Evolutionary conservation across 306 rosid genomes (phyloP), one percentile per base, ranked within the genome.

Genomic region (Cucurbita argyrosperma): DNA sequence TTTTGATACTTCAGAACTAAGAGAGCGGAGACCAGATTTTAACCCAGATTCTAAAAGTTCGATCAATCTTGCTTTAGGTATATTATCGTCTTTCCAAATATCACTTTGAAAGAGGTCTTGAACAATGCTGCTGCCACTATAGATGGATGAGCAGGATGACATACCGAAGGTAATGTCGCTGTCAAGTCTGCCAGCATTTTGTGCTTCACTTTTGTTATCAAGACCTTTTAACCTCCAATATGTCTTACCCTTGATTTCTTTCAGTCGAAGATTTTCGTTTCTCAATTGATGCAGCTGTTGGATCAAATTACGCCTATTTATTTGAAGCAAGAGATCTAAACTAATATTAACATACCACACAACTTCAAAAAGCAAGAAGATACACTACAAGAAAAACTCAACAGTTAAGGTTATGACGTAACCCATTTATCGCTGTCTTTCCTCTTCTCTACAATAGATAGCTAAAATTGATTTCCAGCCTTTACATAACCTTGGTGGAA

Each of bases 251-350:
- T 79, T 85, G 57, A 80, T 75, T 86, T 94, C 94, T 81, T 69
- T 82, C 71, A 85, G 85, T 72, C 78, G 76, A 42, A 76, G 87
- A 72, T 89, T 89, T 80, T 94, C 92, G 4, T 70, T 77, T 66
- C 55, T 86, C 79, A 89, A 71, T 46, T 80, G 77, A 66, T 76
- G 83, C 72, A 90, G 76, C 98, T 94, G 87, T 63, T 57, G 74
- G 47, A 69, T 63, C 63, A 63, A 16, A 76, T 61, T 4, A 49
- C 2, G 5, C 13, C 13, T 46, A 26, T 75, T 60, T 50, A 50
- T 69, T 49, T 26, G 74, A 47, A 26, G 40, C 30, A 50, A 50
- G 18, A 4, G 40, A 13, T 47, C 72, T 46, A 45, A 67, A 4
- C 12, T 21, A 19, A 13, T 12, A 23, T 45, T 21, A 45, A 45